Base-by-base conservation (phyloP, 225 moss, liverwort and hornwort species). In the Sphagnum contortum region DNA sequence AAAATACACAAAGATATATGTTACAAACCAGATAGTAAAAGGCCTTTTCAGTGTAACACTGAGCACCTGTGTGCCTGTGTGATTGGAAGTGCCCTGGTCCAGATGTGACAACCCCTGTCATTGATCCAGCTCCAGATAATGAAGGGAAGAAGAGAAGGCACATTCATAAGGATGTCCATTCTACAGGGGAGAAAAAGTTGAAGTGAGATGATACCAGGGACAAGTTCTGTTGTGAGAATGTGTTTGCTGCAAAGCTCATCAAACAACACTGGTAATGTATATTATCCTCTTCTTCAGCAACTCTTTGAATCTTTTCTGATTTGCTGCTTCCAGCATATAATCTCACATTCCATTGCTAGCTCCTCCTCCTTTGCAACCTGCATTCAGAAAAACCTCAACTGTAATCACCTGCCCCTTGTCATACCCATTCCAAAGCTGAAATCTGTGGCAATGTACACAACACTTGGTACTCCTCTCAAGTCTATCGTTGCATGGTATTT, bases 341-440 rank as follows among this genome's bases (percentile, higher is more conserved):
- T 98, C 79, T 98, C 79, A 65, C 98, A 98, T 62, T 98, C 98
- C 76, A 83, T 78, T 57, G 88, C 87, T 62, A 98, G 87, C 72
- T 98, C 98, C 67, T 98, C 98, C 67, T 93, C 92, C 80, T 98
- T 98, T 2, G 92, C 96, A 48, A 98, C 92, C 95, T 96, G 73
- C 55, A 29, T 29, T 29, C 29, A 29, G 29, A 29, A 29, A 29
- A 29, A 29, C 29, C 29, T 29, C 29, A 29, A 1, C 29, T 29
- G 29, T 29, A 29, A 29, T 29, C 29, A 29, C 29, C 29, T 29
- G 29, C 29, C 29, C 29, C 29, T 29, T 29, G 29, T 29, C 29
- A 29, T 29, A 29, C 29, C 29, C 29, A 29, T 29, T 29, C 29
- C 29, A 29, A 1, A 29, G 29, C 29, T 29, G 29, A 29, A 29